Evolutionary conservation across 192 early-diverging fungal genomes (phyloP).

Genomic region (Dimargaris cristalligena): DNA sequence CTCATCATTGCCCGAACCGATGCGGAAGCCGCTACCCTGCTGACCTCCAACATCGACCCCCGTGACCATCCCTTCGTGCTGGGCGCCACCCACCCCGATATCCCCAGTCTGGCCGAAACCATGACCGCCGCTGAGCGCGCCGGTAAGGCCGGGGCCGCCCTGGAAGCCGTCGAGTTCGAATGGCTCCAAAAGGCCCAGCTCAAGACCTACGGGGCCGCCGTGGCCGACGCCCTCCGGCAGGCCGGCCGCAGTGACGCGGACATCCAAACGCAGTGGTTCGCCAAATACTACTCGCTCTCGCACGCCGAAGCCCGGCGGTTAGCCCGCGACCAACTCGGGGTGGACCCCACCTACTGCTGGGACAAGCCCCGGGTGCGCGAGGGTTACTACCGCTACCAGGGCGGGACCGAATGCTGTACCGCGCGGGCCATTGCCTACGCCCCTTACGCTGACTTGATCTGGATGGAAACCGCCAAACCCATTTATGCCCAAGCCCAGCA

Average conservation of each 20-base stretch:
- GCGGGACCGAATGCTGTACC: constrained; percentile 79
- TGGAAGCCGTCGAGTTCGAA: constrained; percentile 67
- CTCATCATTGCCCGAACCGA: constrained; percentile 89
- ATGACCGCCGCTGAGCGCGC: constrained; percentile 68
- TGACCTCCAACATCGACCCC: constrained; percentile 89
- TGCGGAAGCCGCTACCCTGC: constrained; percentile 89
- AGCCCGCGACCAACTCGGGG: constrained; percentile 41
- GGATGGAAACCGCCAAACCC: constrained; percentile 97
- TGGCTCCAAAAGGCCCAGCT: constrained; percentile 68
- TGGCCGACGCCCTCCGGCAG: constrained; percentile 37
- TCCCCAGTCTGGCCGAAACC: constrained; percentile 48
- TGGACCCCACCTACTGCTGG: constrained; percentile 76
- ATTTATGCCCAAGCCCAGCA: constrained; percentile 81
- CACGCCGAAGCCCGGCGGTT: constrained; percentile 69
- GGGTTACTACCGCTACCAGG: constrained; percentile 94
- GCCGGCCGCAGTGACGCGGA: constrained; percentile 32
- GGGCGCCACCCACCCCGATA: constrained; percentile 70
- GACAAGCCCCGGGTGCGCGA: constrained; percentile 78
- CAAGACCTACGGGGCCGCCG: constrained; percentile 66
- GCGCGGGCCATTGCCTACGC: constrained; percentile 69
- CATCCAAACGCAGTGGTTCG: constrained; percentile 17
- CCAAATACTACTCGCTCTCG: constrained; percentile 31
- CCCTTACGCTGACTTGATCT: constrained; percentile 76
- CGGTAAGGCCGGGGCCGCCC: constrained; percentile 51
- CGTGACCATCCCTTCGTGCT: constrained; percentile 94